Evolutionary conservation across 805 yeast genomes (phyloP).

Genomic region (Lipomyces lipofer): DNA sequence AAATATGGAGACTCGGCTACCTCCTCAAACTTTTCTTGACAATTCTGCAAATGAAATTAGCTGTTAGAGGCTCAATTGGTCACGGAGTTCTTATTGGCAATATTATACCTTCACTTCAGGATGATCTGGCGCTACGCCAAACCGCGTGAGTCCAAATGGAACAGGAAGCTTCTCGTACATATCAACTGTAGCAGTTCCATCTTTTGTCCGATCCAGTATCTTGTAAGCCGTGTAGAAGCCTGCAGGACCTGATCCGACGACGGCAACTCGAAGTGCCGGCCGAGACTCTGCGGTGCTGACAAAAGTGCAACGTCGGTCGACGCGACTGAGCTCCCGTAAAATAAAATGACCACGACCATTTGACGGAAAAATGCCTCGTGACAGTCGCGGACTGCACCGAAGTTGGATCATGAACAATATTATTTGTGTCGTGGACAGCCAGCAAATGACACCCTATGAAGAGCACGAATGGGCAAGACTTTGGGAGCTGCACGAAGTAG

Average conservation of each 20-base stretch:
- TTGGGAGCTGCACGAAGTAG: too few species aligned
- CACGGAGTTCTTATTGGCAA: background rate
- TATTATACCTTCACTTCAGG: slow-evolving; percentile 74
- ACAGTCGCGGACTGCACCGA: too few species aligned
- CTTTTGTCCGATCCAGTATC: slow-evolving; percentile 51
- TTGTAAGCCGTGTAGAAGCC: slow-evolving; percentile 88
- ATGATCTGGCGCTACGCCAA: slow-evolving; percentile 99
- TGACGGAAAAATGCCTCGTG: too few species aligned
- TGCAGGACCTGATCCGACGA: slow-evolving; percentile 95
- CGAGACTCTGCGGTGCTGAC: too few species aligned
- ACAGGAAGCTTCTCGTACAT: slow-evolving; percentile 83
- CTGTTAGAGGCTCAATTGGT: slow-evolving; percentile 33
- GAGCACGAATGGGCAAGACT: too few species aligned
- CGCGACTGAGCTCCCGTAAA: too few species aligned
- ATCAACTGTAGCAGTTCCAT: slow-evolving; percentile 53
- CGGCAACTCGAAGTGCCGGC: slow-evolving; percentile 51
- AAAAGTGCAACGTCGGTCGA: too few species aligned
- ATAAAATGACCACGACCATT: too few species aligned
- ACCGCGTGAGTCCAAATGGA: slow-evolving; percentile 88
- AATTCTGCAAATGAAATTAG: slow-evolving; percentile 37
- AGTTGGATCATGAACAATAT: too few species aligned
- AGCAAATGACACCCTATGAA: too few species aligned
- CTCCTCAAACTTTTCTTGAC: slow-evolving; percentile 68
- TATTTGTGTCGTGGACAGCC: too few species aligned
- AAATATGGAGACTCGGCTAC: slow-evolving; percentile 45